These are phyloP conservation scores for Aspergillus ruber DNA, from an alignment of 2,329 filamentous ascomycete species.

Conservation along the genomic window DNA sequence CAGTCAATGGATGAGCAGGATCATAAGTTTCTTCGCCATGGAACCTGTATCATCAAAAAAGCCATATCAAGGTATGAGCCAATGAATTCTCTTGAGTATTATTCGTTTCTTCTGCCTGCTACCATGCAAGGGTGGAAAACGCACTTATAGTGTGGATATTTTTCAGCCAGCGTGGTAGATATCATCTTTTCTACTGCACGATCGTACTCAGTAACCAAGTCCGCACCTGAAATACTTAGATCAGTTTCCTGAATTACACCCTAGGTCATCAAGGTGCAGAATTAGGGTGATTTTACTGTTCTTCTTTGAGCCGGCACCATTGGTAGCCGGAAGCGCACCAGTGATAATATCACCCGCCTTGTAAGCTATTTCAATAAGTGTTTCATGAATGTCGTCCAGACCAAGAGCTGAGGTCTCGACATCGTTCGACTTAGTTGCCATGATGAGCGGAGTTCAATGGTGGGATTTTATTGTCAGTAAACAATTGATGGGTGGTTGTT, in stretches of 20 bases:
- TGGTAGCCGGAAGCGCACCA: conserved; percentile 33
- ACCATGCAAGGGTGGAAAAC: conserved; percentile 10
- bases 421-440: too few species aligned
- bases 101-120: not conserved
- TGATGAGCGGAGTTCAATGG: too few species aligned
- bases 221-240: conserved; percentile 40
- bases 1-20: conserved; percentile 45
- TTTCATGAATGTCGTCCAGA: conserved; percentile 38
- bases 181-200: conserved; percentile 55
- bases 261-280: not conserved
- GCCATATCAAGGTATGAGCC: not conserved
- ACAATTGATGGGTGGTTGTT: too few species aligned
- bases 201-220: conserved; percentile 60
- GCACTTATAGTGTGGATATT: conserved; percentile 50
- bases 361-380: conserved; percentile 33
- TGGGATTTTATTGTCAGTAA: too few species aligned
- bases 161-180: conserved; percentile 43
- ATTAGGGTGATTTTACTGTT: conserved; percentile 32
- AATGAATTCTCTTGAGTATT: not conserved
- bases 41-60: conserved; percentile 31
- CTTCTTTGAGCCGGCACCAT: conserved; percentile 38
- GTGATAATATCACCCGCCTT: conserved; percentile 40
- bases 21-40: conserved; percentile 58
- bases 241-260: not conserved
- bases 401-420: conserved; percentile 6